phyloP scores from a whole-genome alignment of 345 rosid species.

The Brassica cretica region DNA sequence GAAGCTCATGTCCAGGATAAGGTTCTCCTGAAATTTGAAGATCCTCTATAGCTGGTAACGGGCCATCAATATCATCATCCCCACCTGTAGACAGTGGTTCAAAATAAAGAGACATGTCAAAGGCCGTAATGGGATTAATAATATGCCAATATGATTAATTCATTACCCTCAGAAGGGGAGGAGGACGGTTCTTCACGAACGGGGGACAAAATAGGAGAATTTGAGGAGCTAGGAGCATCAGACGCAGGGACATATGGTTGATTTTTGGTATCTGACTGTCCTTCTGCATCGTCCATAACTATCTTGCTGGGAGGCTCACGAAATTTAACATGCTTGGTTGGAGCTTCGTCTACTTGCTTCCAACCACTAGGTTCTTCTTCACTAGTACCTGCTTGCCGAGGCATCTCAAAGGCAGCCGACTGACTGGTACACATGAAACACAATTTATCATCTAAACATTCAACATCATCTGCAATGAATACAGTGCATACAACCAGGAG shows the following conservation, averaged over 20 bases:
- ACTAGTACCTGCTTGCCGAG: slow-evolving; percentile 22
- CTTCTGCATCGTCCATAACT: slow-evolving; percentile 61
- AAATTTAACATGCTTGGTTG: slow-evolving; percentile 68
- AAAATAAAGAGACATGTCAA: slow-evolving; percentile 29
- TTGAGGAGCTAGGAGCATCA: slow-evolving; percentile 70
- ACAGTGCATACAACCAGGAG: slow-evolving; percentile 19
- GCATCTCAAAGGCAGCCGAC: slow-evolving; percentile 18
- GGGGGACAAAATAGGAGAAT: slow-evolving; percentile 68
- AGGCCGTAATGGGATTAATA: slow-evolving; percentile 18
- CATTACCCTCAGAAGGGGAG: slow-evolving; percentile 84
- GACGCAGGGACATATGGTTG: slow-evolving; percentile 47
- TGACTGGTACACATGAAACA: slow-evolving; percentile 28
- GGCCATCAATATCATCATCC: slow-evolving; percentile 57
- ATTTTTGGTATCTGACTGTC: slow-evolving; percentile 54
- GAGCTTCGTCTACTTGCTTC: slow-evolving; percentile 23
- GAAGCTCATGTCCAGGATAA: slow-evolving; percentile 93
- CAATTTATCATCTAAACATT: slow-evolving; percentile 4
- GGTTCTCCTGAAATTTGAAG: slow-evolving; percentile 97
- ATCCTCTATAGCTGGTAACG: slow-evolving; percentile 78
- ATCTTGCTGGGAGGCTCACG: slow-evolving; percentile 63
- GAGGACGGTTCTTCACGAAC: slow-evolving; percentile 89
- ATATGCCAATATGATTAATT: background rate
- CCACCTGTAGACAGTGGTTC: slow-evolving; percentile 52
- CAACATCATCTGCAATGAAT: background rate
- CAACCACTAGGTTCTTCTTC: slow-evolving; percentile 23